phyloP scores from a whole-genome alignment of 441 rosid genomes.

The Gossypium trilobum region DNA sequence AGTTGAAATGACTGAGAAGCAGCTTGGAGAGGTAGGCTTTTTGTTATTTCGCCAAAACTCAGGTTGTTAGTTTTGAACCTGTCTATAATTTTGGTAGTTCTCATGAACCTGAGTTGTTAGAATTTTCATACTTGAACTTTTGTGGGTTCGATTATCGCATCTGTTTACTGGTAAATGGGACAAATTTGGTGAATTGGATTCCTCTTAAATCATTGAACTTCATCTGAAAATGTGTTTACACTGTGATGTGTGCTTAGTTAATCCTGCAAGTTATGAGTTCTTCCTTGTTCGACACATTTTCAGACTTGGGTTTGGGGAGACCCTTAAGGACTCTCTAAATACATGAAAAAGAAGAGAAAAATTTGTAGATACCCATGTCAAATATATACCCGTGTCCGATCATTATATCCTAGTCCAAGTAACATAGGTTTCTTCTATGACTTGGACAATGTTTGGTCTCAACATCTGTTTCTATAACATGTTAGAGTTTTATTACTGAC shows the following conservation, averaged over 20 bases:
- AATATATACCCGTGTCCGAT: background rate
- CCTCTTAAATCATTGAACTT: background rate
- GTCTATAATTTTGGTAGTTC: background rate
- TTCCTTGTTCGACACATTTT: background rate
- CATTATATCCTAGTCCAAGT: background rate
- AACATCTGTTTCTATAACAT: background rate
- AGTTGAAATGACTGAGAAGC: slow-evolving; percentile 96
- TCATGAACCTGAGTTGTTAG: background rate
- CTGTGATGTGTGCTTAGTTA: background rate
- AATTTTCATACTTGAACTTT: background rate
- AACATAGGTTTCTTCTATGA: background rate
- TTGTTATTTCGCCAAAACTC: background rate
- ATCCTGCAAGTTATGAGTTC: background rate
- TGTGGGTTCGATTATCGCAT: background rate
- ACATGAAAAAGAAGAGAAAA: background rate
- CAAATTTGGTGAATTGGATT: background rate
- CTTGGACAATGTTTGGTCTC: background rate
- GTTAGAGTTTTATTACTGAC: background rate
- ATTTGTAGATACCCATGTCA: background rate
- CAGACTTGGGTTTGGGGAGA: background rate
- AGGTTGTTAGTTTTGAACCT: background rate
- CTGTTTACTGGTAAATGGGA: too few relatives aligned
- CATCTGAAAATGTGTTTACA: background rate
- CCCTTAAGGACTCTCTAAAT: background rate
- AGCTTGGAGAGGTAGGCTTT: slow-evolving; percentile 52